Evolutionary conservation across 805 yeast genomes (phyloP).

Genomic region (Kodamaea neixiangensis): DNA sequence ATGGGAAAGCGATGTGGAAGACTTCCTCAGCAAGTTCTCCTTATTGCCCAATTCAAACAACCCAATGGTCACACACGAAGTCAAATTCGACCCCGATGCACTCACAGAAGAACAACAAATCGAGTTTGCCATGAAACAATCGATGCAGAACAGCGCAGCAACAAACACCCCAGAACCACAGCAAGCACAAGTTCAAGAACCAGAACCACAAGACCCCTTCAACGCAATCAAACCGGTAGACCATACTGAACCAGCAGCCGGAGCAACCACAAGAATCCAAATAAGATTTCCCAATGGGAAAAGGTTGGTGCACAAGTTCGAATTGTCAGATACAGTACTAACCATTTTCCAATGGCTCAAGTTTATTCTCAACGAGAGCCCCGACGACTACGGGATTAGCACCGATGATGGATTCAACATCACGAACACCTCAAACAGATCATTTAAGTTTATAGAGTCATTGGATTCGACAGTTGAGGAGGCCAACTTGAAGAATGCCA

Average conservation of each 20-base stretch:
- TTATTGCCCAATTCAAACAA: slow-evolving; percentile 62
- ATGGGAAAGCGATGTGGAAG: slow-evolving; percentile 69
- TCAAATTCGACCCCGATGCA: slow-evolving; percentile 59
- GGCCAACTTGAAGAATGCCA: slow-evolving; percentile 82
- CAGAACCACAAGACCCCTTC: slow-evolving; percentile 41
- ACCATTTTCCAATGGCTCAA: slow-evolving; percentile 69
- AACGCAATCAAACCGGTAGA: slow-evolving; percentile 50
- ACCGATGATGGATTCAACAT: slow-evolving; percentile 31
- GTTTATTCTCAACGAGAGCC: slow-evolving; percentile 46
- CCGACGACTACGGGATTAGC: slow-evolving; percentile 54
- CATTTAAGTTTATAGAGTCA: slow-evolving; percentile 57
- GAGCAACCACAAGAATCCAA: slow-evolving; percentile 74
- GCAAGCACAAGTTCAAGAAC: background rate
- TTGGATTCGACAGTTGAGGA: slow-evolving; percentile 63
- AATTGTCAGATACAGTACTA: slow-evolving; percentile 56
- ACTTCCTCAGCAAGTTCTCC: slow-evolving; percentile 66
- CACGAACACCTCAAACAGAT: slow-evolving; percentile 34
- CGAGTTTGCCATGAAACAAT: slow-evolving; percentile 70
- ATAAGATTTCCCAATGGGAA: slow-evolving; percentile 88
- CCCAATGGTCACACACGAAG: slow-evolving; percentile 65
- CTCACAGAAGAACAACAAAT: slow-evolving; percentile 84
- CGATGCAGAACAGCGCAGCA: slow-evolving; percentile 42
- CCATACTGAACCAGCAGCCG: slow-evolving; percentile 65
- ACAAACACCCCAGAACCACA: slow-evolving; percentile 7
- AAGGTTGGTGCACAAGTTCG: slow-evolving; percentile 72